These are phyloP conservation scores for Turritis glabra DNA, from an alignment of 345 rosid genomes.

Conservation along the genomic window DNA sequence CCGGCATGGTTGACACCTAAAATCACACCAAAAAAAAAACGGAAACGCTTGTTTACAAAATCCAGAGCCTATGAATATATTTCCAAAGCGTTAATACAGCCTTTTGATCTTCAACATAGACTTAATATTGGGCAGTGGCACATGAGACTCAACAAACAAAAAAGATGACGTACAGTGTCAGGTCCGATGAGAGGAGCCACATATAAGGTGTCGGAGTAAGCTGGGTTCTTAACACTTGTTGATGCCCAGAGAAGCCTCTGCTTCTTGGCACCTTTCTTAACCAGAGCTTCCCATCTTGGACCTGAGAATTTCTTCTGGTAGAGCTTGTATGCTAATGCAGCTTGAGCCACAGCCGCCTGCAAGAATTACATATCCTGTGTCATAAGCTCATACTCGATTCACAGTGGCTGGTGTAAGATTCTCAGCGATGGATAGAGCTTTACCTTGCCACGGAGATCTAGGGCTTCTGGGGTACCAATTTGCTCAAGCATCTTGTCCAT, in stretches of 20 bases:
- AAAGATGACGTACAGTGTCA: slow-evolving; percentile 65
- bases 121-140: not conserved
- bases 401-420: not conserved
- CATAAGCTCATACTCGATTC: slow-evolving; percentile 2
- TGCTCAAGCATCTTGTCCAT: slow-evolving; percentile 94
- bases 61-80: not conserved
- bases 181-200: slow-evolving; percentile 96
- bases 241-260: slow-evolving; percentile 97
- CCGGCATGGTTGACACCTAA: slow-evolving; percentile 98
- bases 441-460: slow-evolving; percentile 97
- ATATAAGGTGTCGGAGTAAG: slow-evolving; percentile 86
- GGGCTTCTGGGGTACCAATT: slow-evolving; percentile 92
- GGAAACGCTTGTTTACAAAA: not conserved
- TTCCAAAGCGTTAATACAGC: not conserved
- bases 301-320: slow-evolving; percentile 99
- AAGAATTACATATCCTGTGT: slow-evolving; percentile 19
- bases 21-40: not conserved
- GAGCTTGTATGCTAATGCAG: slow-evolving; percentile 84
- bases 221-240: slow-evolving; percentile 96
- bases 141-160: not conserved
- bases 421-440: slow-evolving; percentile 1
- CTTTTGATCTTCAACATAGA: not conserved
- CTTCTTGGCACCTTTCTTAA: slow-evolving; percentile 97
- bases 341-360: slow-evolving; percentile 98
- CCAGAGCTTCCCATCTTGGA: slow-evolving; percentile 95